phyloP scores from a whole-genome alignment of 768 basidiomycete genomes.

The Lyophyllum decastes region DNA sequence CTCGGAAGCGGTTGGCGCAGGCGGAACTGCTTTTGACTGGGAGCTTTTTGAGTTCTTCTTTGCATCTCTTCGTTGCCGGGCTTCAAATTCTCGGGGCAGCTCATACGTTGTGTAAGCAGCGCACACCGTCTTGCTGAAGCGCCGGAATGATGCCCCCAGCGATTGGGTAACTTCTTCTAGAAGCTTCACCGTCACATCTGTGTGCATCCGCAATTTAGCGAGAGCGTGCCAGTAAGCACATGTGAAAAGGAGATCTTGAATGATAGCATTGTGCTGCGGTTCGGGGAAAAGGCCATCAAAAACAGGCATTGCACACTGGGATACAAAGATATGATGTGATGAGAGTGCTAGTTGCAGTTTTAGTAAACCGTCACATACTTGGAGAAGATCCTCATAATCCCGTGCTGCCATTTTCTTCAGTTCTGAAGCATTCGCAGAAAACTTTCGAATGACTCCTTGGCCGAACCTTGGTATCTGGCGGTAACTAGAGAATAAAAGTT shows the following conservation, averaged over 20 bases:
- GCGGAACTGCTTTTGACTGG: too few species aligned
- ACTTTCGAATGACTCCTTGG: slow-evolving; percentile 23
- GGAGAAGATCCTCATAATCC: slow-evolving; percentile 32
- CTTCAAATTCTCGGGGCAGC: slow-evolving; percentile 9
- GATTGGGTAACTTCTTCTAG: slow-evolving; percentile 1
- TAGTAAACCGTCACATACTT: too few species aligned
- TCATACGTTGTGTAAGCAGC: slow-evolving; percentile 8
- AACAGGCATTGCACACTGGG: slow-evolving; percentile 13
- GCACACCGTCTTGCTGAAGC: slow-evolving; percentile 4
- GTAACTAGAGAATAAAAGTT: neutral
- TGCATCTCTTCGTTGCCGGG: neutral
- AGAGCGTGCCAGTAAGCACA: too few species aligned
- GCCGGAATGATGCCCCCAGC: slow-evolving; percentile 6
- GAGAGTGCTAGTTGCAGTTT: neutral
- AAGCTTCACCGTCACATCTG: slow-evolving; percentile 1
- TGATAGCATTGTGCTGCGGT: slow-evolving; percentile 12
- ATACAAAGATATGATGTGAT: too few species aligned
- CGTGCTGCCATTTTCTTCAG: slow-evolving; percentile 24
- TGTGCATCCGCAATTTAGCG: slow-evolving; percentile 24
- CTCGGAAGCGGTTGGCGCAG: too few species aligned
- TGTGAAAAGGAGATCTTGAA: too few species aligned
- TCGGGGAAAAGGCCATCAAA: slow-evolving; percentile 12
- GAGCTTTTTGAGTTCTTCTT: neutral
- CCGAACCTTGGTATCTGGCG: slow-evolving; percentile 12
- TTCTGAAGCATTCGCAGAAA: slow-evolving; percentile 22